Percentiles rank a stretch among this genome's conserved stretches.
phyloP scores from a whole-genome alignment of 441 rosid species.

The Arabidopsis hybrid region DNA sequence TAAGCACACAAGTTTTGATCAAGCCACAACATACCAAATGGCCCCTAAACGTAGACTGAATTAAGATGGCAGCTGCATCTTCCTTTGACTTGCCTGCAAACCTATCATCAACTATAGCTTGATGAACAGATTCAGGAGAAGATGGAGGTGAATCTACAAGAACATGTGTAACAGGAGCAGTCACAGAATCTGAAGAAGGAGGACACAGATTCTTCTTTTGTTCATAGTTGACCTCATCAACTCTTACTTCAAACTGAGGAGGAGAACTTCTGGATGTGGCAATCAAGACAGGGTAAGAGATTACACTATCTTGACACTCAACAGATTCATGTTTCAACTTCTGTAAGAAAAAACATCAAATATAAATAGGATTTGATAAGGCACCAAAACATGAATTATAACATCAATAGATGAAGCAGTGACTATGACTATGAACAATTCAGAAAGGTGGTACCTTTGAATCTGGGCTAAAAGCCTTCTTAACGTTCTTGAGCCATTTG shows the following conservation, averaged over 20 bases:
- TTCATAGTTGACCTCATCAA: conserved; percentile 56
- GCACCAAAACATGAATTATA: conserved; percentile 2
- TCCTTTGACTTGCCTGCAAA: conserved; percentile 69
- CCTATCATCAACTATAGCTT: conserved; percentile 44
- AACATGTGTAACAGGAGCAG: conserved; percentile 33
- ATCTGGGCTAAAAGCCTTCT: conserved; percentile 81
- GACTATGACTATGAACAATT: not conserved
- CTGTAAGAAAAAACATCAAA: conserved; percentile 42
- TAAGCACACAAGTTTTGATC: not conserved
- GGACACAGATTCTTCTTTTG: conserved; percentile 37
- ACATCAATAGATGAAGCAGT: not conserved
- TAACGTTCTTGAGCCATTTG: conserved; percentile 87
- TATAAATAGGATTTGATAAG: not conserved
- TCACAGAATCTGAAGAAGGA: conserved; percentile 50
- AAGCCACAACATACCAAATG: conserved; percentile 55
- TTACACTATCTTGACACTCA: conserved; percentile 57
- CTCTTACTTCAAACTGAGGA: conserved; percentile 55
- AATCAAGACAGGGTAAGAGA: conserved; percentile 50
- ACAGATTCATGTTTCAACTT: conserved; percentile 64
- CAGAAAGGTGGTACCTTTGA: conserved; percentile 52
- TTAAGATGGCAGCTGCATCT: conserved; percentile 72
- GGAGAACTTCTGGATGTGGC: conserved; percentile 48
- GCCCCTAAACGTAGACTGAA: conserved; percentile 84
- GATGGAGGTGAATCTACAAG: conserved; percentile 44
- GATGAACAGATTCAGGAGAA: conserved; percentile 53